phyloP scores from a whole-genome alignment of 768 basidiomycete species.

The Russula sp. region DNA sequence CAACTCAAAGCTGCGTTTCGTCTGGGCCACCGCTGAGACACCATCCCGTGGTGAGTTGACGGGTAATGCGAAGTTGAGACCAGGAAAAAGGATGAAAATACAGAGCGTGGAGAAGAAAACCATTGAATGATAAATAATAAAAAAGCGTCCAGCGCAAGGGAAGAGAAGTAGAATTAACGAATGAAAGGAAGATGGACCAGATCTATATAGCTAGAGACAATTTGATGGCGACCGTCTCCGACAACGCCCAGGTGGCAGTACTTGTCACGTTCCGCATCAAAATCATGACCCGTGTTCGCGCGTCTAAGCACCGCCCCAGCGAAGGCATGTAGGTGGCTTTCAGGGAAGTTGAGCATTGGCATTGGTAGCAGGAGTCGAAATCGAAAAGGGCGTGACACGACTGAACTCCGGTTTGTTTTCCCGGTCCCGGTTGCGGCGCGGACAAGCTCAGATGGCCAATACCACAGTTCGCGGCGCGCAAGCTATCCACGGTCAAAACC shows the following conservation, averaged over 20 bases:
- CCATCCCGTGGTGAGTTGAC: background rate
- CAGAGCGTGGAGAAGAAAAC: background rate
- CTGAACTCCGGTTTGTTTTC: too few relatives aligned
- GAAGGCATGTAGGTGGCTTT: background rate
- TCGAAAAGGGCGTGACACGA: too few relatives aligned
- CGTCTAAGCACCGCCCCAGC: background rate
- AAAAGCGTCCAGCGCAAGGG: conserved; percentile 14
- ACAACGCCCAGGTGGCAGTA: background rate
- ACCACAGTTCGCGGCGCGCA: conserved; percentile 82
- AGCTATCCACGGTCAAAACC: conserved; percentile 95
- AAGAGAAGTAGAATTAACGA: background rate
- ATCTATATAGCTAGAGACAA: too few relatives aligned
- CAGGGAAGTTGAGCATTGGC: background rate
- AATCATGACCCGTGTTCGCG: background rate
- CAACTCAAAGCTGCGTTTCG: conserved; percentile 9
- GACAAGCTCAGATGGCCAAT: conserved; percentile 61
- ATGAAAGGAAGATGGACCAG: background rate
- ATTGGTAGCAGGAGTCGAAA: background rate
- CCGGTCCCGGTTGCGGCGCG: background rate
- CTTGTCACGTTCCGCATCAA: background rate
- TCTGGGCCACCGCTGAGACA: background rate
- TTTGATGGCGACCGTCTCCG: background rate
- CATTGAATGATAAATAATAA: background rate
- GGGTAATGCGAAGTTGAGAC: conserved; percentile 1
- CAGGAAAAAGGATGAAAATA: background rate